Evolutionary conservation across 140 eudicot species (phyloP).

Genomic region (Ambrosia hybrid): DNA sequence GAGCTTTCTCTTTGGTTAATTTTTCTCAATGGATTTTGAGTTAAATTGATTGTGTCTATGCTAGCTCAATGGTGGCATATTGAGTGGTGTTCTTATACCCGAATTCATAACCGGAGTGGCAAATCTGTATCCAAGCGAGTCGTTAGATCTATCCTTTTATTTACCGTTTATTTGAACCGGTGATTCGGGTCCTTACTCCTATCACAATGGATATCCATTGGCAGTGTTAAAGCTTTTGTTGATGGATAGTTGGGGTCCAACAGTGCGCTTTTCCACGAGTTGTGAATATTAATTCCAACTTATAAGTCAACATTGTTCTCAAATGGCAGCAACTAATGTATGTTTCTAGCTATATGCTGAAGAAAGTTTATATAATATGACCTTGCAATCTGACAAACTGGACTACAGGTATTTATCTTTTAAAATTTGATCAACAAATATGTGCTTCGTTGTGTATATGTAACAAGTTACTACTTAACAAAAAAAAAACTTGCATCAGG

Average conservation of each 20-base stretch:
- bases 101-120: no score
- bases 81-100: no score
- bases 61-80: no score
- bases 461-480: not conserved
- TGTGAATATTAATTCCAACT: constrained; percentile 23
- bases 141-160: no score
- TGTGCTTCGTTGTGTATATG: constrained; percentile 13
- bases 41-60: no score
- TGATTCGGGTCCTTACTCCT: no score
- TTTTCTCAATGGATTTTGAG: no score
- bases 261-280: constrained; percentile 91
- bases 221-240: constrained; percentile 92
- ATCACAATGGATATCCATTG: constrained; percentile 77
- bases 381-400: constrained; percentile 71
- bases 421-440: not conserved
- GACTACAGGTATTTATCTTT: constrained; percentile 64
- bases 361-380: constrained; percentile 64
- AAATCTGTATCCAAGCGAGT: no score
- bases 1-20: no score
- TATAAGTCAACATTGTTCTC: not conserved
- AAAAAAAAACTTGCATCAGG: constrained; percentile 41
- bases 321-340: not conserved
- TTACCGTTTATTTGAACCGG: no score
- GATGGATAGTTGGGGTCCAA: constrained; percentile 97
- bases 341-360: constrained; percentile 72